phyloP scores from a whole-genome alignment of 306 rosid genomes.

The Nissolia schottii region DNA sequence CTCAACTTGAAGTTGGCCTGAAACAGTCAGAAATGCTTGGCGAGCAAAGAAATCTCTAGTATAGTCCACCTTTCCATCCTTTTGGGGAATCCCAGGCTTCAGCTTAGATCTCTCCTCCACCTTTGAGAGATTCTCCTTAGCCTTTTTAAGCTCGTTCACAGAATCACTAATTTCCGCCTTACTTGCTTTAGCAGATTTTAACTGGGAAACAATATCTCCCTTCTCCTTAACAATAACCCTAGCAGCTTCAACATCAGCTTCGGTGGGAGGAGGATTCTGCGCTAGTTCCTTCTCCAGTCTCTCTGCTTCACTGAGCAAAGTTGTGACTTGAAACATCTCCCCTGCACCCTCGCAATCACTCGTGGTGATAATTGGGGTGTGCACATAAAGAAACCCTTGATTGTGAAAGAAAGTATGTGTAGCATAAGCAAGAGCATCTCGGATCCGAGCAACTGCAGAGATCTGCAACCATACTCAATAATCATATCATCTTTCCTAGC shows the following conservation, averaged over 20 bases:
- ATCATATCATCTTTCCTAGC: background rate
- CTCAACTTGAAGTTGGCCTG: slow-evolving; percentile 97
- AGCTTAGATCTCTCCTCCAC: slow-evolving; percentile 86
- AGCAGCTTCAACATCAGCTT: slow-evolving; percentile 72
- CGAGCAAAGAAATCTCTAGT: slow-evolving; percentile 87
- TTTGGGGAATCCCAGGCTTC: slow-evolving; percentile 73
- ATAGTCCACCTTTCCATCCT: slow-evolving; percentile 89
- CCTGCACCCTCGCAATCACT: slow-evolving; percentile 99
- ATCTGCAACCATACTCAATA: slow-evolving; percentile 44
- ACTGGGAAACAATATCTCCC: slow-evolving; percentile 61
- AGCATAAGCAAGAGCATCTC: slow-evolving; percentile 84
- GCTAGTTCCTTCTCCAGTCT: slow-evolving; percentile 73
- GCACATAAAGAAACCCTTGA: slow-evolving; percentile 80
- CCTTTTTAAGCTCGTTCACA: slow-evolving; percentile 64
- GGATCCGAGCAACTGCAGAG: slow-evolving; percentile 80
- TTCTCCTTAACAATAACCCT: slow-evolving; percentile 56
- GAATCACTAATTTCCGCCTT: slow-evolving; percentile 59
- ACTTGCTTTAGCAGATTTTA: slow-evolving; percentile 68
- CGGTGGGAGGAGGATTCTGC: slow-evolving; percentile 79
- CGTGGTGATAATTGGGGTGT: slow-evolving; percentile 90
- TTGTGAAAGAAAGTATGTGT: slow-evolving; percentile 78
- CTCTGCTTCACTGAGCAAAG: slow-evolving; percentile 78
- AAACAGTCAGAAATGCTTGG: slow-evolving; percentile 94
- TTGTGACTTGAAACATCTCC: slow-evolving; percentile 98
- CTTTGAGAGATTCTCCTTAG: slow-evolving; percentile 58